These are phyloP conservation scores for Fusarium continuum DNA, from an alignment of 2,329 filamentous ascomycete species.

Conservation along the genomic window DNA sequence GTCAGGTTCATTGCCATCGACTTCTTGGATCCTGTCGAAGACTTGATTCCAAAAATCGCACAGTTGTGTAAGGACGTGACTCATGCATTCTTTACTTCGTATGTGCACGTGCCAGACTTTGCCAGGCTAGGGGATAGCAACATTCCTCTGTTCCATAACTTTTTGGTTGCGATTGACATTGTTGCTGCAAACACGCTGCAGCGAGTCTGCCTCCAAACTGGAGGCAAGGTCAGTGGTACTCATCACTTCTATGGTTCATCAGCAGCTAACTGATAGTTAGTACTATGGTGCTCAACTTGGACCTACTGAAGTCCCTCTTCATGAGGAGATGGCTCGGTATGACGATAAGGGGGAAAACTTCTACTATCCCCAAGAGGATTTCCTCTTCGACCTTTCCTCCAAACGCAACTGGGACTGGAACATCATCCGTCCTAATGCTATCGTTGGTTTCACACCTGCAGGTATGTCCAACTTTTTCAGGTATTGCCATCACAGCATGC, in stretches of 20 bases:
- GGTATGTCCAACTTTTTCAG: too few relatives aligned
- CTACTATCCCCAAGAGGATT: slow-evolving; percentile 30
- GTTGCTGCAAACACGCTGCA: slow-evolving; percentile 23
- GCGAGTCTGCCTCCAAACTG: slow-evolving; percentile 28
- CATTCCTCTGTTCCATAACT: slow-evolving; percentile 28
- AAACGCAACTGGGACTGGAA: slow-evolving; percentile 31
- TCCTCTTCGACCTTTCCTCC: slow-evolving; percentile 18
- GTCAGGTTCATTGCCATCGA: slow-evolving; percentile 28
- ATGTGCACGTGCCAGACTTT: slow-evolving; percentile 30
- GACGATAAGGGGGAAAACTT: slow-evolving; percentile 33
- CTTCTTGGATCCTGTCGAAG: slow-evolving; percentile 27
- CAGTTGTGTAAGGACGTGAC: slow-evolving; percentile 26
- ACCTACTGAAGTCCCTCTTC: slow-evolving; percentile 24
- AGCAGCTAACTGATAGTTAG: neutral
- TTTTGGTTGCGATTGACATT: slow-evolving; percentile 24
- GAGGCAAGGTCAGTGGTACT: slow-evolving; percentile 15
- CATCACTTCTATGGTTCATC: too few relatives aligned
- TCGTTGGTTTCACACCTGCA: slow-evolving; percentile 28
- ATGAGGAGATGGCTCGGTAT: slow-evolving; percentile 27
- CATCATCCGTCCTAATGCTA: slow-evolving; percentile 27
- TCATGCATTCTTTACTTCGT: slow-evolving; percentile 30
- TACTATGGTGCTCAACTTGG: slow-evolving; percentile 31
- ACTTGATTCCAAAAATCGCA: slow-evolving; percentile 25
- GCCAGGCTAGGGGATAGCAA: slow-evolving; percentile 26
- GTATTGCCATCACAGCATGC: too few relatives aligned